phyloP scores from a whole-genome alignment of 805 yeast genomes.

The Metschnikowia baotianmanensis region DNA sequence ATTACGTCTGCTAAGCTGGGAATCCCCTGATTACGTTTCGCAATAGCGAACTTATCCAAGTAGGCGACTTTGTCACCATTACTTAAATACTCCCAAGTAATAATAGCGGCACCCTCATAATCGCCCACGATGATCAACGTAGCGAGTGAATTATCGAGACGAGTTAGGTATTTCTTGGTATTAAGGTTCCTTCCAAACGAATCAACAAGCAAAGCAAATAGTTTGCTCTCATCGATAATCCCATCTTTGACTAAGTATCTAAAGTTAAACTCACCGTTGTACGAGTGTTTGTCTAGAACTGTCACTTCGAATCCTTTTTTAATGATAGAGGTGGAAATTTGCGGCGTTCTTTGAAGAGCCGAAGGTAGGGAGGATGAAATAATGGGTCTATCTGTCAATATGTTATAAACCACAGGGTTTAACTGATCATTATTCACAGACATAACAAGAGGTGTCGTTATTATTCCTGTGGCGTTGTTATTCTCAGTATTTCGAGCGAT shows the following conservation, averaged over 20 bases:
- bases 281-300: slow-evolving; percentile 34
- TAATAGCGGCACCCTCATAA: slow-evolving; percentile 91
- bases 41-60: slow-evolving; percentile 91
- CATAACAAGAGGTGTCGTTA: slow-evolving; percentile 81
- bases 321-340: slow-evolving; percentile 71
- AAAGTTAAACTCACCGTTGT: slow-evolving; percentile 38
- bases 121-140: slow-evolving; percentile 85
- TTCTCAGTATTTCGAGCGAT: slow-evolving; percentile 43
- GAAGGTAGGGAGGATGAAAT: slow-evolving; percentile 90
- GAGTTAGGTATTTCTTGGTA: slow-evolving; percentile 57
- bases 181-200: slow-evolving; percentile 76
- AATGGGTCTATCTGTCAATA: slow-evolving; percentile 86
- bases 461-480: slow-evolving; percentile 68
- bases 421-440: slow-evolving; percentile 49
- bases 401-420: slow-evolving; percentile 87
- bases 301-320: slow-evolving; percentile 69
- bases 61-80: slow-evolving; percentile 56
- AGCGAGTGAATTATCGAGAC: slow-evolving; percentile 68
- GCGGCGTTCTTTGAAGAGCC: slow-evolving; percentile 49
- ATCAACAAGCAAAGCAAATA: slow-evolving; percentile 65
- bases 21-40: slow-evolving; percentile 79
- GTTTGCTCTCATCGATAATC: slow-evolving; percentile 52
- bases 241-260: slow-evolving; percentile 33
- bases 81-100: slow-evolving; percentile 67
- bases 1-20: slow-evolving; percentile 92